Conservation (phyloP, 2,329 filamentous ascomycete species). For the Cryphonectria naterciae region DNA sequence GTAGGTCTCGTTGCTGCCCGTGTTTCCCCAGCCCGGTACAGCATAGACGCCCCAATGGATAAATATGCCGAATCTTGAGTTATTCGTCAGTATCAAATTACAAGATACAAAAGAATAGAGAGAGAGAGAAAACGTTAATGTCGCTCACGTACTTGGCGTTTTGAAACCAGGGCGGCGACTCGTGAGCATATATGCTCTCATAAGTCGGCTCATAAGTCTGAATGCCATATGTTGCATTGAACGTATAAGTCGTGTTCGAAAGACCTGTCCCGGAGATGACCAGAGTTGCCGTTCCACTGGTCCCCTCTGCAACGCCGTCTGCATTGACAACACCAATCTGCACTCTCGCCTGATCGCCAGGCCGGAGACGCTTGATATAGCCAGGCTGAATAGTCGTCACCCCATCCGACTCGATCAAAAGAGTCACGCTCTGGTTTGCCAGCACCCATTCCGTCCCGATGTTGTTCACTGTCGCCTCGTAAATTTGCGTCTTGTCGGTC, state of each 20-base stretch:
- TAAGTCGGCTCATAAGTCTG: constrained; percentile 23
- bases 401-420: constrained; percentile 23
- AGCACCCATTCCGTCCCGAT: constrained; percentile 25
- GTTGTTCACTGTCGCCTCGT: constrained; percentile 26
- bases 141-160: constrained; percentile 45
- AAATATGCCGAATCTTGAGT: constrained; percentile 55
- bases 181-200: constrained; percentile 43
- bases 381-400: constrained; percentile 25
- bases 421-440: constrained; percentile 25
- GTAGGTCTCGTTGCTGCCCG: constrained; percentile 44
- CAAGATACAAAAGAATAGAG: background rate
- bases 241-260: constrained; percentile 19
- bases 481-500: constrained; percentile 27
- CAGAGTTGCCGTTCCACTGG: constrained; percentile 21
- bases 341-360: constrained; percentile 26
- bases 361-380: constrained; percentile 26
- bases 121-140: background rate
- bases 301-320: constrained; percentile 19
- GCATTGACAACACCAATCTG: constrained; percentile 25
- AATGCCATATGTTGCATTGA: constrained; percentile 28
- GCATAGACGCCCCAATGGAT: constrained; percentile 63
- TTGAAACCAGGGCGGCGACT: constrained; percentile 57
- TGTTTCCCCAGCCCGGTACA: constrained; percentile 60
- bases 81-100: background rate
- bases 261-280: constrained; percentile 19